Conservation (phyloP, 2,329 filamentous ascomycete genomes). For the Dactylellina cionopaga region DNA sequence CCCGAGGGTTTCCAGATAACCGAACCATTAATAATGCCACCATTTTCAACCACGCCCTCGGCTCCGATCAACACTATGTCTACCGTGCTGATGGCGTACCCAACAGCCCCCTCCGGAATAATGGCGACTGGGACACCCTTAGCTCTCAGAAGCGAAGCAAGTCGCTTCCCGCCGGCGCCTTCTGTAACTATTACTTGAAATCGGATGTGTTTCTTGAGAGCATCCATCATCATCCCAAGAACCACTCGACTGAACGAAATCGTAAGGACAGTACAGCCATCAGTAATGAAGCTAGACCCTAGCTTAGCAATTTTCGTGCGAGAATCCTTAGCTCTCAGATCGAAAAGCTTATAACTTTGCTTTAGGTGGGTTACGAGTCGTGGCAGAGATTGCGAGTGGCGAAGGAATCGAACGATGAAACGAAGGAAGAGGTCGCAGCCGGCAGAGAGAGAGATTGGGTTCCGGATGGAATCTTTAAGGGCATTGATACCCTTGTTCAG, state of each 20-base stretch:
- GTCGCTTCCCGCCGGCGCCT: conserved; percentile 70
- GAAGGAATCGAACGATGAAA: conserved; percentile 74
- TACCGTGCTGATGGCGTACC: conserved; percentile 80
- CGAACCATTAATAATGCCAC: conserved; percentile 82
- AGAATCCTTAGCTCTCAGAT: conserved; percentile 83
- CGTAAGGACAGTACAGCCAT: conserved; percentile 84
- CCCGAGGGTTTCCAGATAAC: not conserved
- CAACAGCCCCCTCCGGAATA: conserved; percentile 78
- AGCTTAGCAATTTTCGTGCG: conserved; percentile 83
- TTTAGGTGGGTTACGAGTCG: conserved; percentile 68
- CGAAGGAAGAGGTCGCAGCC: conserved; percentile 96
- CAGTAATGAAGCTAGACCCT: conserved; percentile 79
- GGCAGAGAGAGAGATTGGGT: conserved; percentile 90
- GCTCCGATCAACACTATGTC: conserved; percentile 74
- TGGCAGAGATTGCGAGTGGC: conserved; percentile 42
- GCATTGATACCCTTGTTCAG: conserved; percentile 79
- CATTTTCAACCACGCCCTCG: conserved; percentile 93
- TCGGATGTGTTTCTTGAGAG: conserved; percentile 73
- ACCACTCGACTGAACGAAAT: conserved; percentile 90
- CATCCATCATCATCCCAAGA: conserved; percentile 77
- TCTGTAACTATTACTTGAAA: conserved; percentile 76
- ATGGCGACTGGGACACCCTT: conserved; percentile 84
- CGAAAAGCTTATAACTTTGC: conserved; percentile 88
- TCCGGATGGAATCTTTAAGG: conserved; percentile 81
- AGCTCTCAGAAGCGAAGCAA: conserved; percentile 71